These are phyloP conservation scores for Blastocystis sp. DNA, from an alignment of 352 stramenopile species.

Conservation along the genomic window DNA sequence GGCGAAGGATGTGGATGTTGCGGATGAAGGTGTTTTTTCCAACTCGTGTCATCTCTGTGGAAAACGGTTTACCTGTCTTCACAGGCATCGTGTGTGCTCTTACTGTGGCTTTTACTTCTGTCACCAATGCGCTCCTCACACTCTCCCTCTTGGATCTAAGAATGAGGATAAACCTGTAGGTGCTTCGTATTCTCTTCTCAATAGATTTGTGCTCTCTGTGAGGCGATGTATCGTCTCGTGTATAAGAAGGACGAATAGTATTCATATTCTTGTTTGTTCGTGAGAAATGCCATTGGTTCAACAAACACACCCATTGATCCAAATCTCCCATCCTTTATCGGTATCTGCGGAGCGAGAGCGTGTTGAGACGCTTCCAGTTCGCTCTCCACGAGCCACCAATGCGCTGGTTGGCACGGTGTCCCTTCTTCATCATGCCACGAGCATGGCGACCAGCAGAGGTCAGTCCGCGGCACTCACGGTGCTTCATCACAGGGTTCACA, in stretches of 20 bases:
- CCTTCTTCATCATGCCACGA: conserved; percentile 90
- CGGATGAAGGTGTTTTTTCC: conserved; percentile 8
- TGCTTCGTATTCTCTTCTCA: neutral
- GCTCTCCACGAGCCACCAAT: conserved; percentile 86
- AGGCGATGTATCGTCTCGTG: conserved; percentile 38
- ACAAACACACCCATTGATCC: neutral
- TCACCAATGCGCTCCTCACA: neutral
- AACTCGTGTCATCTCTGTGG: conserved; percentile 8
- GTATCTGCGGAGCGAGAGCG: conserved; percentile 89
- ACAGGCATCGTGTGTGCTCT: neutral
- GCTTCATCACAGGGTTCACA: conserved; percentile 94
- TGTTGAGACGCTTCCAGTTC: conserved; percentile 97
- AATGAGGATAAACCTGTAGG: conserved; percentile 12
- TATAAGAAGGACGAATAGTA: conserved; percentile 52
- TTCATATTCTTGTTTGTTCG: neutral
- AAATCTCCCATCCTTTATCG: too few relatives aligned
- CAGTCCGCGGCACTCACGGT: conserved; percentile 92
- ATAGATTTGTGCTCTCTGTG: conserved; percentile 34
- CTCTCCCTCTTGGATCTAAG: neutral
- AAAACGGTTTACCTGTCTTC: conserved; percentile 2
- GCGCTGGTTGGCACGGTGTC: conserved; percentile 96
- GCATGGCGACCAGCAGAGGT: conserved; percentile 88
- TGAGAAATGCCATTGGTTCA: neutral
- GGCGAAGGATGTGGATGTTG: neutral
- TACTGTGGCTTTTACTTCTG: conserved; percentile 42